These are phyloP conservation scores for Terfezia boudieri DNA, from an alignment of 495 filamentous ascomycete genomes.

Conservation along the genomic window DNA sequence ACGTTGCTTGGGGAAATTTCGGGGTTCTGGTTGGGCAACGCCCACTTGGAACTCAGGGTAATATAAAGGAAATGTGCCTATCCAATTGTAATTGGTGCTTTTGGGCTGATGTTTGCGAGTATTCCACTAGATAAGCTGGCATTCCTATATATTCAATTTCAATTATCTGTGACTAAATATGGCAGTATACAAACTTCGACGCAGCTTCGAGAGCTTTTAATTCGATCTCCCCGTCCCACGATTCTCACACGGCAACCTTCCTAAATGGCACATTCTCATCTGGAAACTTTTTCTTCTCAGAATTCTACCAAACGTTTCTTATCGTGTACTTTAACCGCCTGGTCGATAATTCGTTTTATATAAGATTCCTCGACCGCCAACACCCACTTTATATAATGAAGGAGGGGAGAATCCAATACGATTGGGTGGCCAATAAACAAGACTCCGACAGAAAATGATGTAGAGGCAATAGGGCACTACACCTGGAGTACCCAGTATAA, in stretches of 20 bases:
- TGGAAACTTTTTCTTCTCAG: constrained; percentile 19
- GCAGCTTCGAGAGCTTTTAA: neutral
- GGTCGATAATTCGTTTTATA: constrained; percentile 19
- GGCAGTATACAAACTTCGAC: neutral
- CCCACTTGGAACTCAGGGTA: neutral
- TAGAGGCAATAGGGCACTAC: constrained; percentile 16
- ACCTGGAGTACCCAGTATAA: constrained; percentile 16
- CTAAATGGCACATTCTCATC: constrained; percentile 17
- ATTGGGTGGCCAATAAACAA: too few species aligned
- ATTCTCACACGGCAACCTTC: neutral
- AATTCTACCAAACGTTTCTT: constrained; percentile 18
- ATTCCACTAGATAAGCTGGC: neutral
- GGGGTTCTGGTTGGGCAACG: neutral
- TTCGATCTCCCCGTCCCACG: neutral
- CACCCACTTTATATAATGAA: constrained; percentile 1
- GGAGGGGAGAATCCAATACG: too few species aligned
- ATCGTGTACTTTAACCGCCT: constrained; percentile 20
- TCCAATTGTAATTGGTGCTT: neutral
- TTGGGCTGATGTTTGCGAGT: neutral
- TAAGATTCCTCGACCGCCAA: constrained; percentile 15
- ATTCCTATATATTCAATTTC: neutral
- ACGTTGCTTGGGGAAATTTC: neutral
- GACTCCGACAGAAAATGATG: neutral
- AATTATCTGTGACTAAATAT: too few species aligned
- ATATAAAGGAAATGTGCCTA: neutral